Evolutionary conservation across 441 rosid genomes (phyloP).

Genomic region (Gossypium trilobum): DNA sequence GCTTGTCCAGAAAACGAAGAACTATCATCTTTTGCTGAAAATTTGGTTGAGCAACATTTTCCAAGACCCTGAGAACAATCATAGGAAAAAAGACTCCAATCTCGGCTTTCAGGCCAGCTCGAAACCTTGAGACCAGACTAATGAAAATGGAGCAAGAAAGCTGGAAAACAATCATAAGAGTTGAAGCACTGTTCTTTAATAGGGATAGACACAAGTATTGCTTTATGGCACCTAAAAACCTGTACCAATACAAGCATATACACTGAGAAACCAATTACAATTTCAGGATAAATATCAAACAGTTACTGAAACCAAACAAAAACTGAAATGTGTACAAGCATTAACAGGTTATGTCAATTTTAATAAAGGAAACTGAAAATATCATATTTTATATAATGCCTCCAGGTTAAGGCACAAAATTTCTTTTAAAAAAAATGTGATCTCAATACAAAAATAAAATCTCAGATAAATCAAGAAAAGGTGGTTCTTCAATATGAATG

Average conservation of each 20-base stretch:
- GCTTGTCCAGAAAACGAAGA: slow-evolving; percentile 90
- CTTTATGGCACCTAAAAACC: slow-evolving; percentile 92
- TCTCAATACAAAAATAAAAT: not conserved
- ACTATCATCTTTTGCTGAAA: slow-evolving; percentile 98
- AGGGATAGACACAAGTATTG: slow-evolving; percentile 84
- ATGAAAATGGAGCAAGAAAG: slow-evolving; percentile 64
- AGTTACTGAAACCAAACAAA: not conserved
- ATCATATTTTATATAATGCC: not conserved
- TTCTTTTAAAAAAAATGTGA: not conserved
- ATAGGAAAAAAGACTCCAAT: slow-evolving; percentile 96
- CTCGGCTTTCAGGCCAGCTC: slow-evolving; percentile 95
- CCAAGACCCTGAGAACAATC: slow-evolving; percentile 93
- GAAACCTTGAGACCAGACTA: slow-evolving; percentile 87
- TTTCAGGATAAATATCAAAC: not conserved
- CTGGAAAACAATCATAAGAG: slow-evolving; percentile 90
- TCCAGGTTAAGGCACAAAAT: not conserved
- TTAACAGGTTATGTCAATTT: not conserved
- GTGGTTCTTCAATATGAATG: not conserved
- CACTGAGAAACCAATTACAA: not conserved
- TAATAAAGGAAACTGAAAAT: not conserved
- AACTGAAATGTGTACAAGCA: not conserved
- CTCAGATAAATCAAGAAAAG: not conserved
- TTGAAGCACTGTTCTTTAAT: slow-evolving; percentile 92
- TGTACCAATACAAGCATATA: slow-evolving; percentile 39
- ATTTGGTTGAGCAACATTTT: slow-evolving; percentile 93